These are phyloP conservation scores for Halocafeteria seosinensis DNA, from an alignment of 108 stramenopile genomes.

Conservation along the genomic window DNA sequence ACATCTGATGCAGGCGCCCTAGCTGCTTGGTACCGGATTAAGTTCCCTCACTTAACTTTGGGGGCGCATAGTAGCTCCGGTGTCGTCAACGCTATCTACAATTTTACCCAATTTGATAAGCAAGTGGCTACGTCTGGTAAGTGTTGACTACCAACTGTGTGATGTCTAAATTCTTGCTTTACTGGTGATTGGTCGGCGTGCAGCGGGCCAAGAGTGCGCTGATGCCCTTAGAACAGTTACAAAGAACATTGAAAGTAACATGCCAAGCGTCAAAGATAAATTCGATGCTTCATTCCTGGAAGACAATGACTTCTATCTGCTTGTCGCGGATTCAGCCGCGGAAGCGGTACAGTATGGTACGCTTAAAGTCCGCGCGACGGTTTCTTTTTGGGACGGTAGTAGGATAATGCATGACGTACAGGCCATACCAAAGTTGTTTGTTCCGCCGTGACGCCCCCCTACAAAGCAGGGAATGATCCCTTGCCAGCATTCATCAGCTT, in stretches of 20 bases:
- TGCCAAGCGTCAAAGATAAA: background rate
- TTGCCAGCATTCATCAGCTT: background rate
- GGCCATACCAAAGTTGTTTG: background rate
- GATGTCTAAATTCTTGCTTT: too few species aligned
- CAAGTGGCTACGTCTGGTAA: background rate
- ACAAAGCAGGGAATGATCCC: background rate
- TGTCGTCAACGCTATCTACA: background rate
- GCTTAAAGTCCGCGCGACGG: too few species aligned
- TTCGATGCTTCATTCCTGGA: background rate
- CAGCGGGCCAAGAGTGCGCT: background rate
- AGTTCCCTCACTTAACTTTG: slow-evolving; percentile 3
- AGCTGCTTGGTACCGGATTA: slow-evolving; percentile 5
- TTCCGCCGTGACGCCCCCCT: background rate
- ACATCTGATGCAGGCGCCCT: slow-evolving; percentile 16
- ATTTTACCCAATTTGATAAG: background rate
- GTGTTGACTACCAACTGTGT: too few species aligned
- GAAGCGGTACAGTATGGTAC: slow-evolving; percentile 2
- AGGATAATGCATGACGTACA: too few species aligned
- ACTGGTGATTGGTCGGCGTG: too few species aligned
- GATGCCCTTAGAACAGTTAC: background rate
- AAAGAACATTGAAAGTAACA: background rate
- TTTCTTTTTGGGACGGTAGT: too few species aligned
- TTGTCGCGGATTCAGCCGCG: background rate
- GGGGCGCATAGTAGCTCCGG: background rate
- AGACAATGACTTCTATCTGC: background rate